Evolutionary conservation across 495 filamentous ascomycete genomes (phyloP).

Genomic region (Bacidia gigantensis): DNA sequence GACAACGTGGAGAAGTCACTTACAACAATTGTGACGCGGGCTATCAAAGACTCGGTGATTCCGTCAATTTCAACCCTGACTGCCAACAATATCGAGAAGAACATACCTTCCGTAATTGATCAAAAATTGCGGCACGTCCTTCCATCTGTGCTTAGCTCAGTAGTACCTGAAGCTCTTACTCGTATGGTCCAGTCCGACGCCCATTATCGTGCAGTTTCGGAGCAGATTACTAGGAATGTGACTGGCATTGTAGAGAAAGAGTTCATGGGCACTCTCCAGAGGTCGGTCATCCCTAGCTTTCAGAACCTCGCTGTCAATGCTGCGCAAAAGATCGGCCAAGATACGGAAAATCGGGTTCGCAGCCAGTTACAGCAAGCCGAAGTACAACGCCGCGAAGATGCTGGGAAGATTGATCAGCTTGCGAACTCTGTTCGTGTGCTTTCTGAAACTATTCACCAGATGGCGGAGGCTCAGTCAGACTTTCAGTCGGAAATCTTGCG

Average conservation of each 20-base stretch:
- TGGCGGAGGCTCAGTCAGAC: constrained; percentile 50
- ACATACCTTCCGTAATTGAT: constrained; percentile 39
- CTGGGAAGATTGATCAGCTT: constrained; percentile 71
- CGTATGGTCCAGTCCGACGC: constrained; percentile 56
- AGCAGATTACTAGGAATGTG: constrained; percentile 52
- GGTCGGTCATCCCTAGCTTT: constrained; percentile 49
- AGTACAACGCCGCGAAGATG: constrained; percentile 53
- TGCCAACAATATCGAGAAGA: constrained; percentile 43
- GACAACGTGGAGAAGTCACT: constrained; percentile 81
- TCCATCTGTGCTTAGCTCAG: constrained; percentile 39
- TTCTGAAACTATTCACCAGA: constrained; percentile 54
- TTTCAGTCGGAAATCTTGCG: constrained; percentile 48
- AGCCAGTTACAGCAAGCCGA: constrained; percentile 53
- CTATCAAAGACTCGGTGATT: constrained; percentile 51
- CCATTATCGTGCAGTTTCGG: constrained; percentile 53
- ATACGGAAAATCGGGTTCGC: constrained; percentile 52
- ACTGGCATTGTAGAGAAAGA: constrained; percentile 53
- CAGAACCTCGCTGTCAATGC: constrained; percentile 43
- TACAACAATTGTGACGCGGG: constrained; percentile 49
- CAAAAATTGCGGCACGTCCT: constrained; percentile 36
- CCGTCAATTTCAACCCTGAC: constrained; percentile 40
- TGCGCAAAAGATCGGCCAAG: constrained; percentile 43
- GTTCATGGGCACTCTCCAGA: constrained; percentile 46
- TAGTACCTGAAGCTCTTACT: constrained; percentile 40
- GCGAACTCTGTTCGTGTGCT: constrained; percentile 56